phyloP scores from a whole-genome alignment of 2,329 filamentous ascomycete species.

The Calonectria pseudoreteaudii region DNA sequence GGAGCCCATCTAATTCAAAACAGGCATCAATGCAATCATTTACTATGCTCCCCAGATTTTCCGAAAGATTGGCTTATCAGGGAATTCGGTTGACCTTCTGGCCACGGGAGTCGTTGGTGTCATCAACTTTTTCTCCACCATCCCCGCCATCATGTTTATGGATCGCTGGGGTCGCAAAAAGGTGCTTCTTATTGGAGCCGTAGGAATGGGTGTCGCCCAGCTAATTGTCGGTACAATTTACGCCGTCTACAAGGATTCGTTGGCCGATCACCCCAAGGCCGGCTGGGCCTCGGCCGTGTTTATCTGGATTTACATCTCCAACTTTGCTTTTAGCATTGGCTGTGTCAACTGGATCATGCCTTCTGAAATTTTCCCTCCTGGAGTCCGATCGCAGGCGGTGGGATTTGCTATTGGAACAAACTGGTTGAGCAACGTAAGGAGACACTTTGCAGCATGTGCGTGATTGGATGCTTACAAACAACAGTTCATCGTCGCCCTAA shows the following conservation, averaged over 20 bases:
- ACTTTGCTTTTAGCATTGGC: constrained; percentile 21
- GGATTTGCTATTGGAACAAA: constrained; percentile 24
- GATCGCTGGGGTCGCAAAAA: constrained; percentile 28
- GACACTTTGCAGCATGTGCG: no score
- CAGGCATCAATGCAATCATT: constrained; percentile 54
- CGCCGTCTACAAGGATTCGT: constrained; percentile 24
- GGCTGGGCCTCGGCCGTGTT: constrained; percentile 26
- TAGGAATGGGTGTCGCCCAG: constrained; percentile 25
- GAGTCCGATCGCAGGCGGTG: constrained; percentile 18
- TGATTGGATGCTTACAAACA: not conserved
- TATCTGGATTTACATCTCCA: constrained; percentile 26
- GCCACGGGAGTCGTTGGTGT: constrained; percentile 36
- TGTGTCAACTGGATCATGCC: constrained; percentile 26
- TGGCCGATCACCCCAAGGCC: constrained; percentile 22
- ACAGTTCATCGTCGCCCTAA: constrained; percentile 27
- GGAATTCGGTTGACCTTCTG: constrained; percentile 32
- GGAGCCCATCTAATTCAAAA: not conserved
- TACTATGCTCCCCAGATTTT: constrained; percentile 70
- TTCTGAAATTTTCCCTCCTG: constrained; percentile 18
- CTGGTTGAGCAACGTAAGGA: constrained; percentile 24
- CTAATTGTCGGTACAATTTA: constrained; percentile 26
- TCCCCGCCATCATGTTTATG: constrained; percentile 31
- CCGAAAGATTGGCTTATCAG: constrained; percentile 59
- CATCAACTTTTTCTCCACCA: constrained; percentile 31
- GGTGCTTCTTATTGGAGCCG: constrained; percentile 22